These are phyloP conservation scores for Chalaropsis ovoidea DNA, from an alignment of 2,329 filamentous ascomycete species.

Conservation along the genomic window DNA sequence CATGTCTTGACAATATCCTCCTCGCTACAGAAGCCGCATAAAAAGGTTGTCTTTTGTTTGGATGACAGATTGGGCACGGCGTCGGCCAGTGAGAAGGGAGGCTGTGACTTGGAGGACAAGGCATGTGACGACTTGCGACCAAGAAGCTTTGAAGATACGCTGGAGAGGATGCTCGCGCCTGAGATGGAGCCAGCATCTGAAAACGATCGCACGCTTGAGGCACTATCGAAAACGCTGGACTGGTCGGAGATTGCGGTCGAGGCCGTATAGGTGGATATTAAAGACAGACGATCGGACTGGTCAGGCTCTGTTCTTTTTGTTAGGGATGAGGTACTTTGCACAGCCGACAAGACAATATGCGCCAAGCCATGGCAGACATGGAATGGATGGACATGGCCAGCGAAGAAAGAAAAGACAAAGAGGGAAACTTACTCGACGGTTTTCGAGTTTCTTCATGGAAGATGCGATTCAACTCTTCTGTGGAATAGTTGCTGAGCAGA, in stretches of 20 bases:
- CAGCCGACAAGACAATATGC: not conserved
- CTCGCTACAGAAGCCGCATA: slow-evolving; percentile 37
- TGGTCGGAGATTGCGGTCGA: slow-evolving; percentile 33
- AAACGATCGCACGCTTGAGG: slow-evolving; percentile 33
- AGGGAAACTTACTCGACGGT: slow-evolving; percentile 14
- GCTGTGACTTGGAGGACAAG: slow-evolving; percentile 26
- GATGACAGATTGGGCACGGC: slow-evolving; percentile 25
- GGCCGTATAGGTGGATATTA: slow-evolving; percentile 32
- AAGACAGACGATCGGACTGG: slow-evolving; percentile 31
- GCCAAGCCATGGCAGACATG: not conserved
- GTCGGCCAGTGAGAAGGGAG: slow-evolving; percentile 11
- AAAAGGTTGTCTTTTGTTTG: slow-evolving; percentile 35
- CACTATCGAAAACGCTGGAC: slow-evolving; percentile 34
- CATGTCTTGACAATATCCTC: slow-evolving; percentile 37
- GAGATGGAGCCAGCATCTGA: slow-evolving; percentile 36
- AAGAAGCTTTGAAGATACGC: slow-evolving; percentile 34
- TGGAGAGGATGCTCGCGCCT: slow-evolving; percentile 35
- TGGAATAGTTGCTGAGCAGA: slow-evolving; percentile 27
- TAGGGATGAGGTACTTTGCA: slow-evolving; percentile 30
- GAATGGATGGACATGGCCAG: no score
- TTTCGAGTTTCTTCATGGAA: slow-evolving; percentile 27
- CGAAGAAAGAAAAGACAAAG: not conserved
- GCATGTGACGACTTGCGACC: slow-evolving; percentile 29
- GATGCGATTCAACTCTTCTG: slow-evolving; percentile 26
- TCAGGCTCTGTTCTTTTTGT: slow-evolving; percentile 27